A percentile compares a stretch with the other conserved stretches of the same genome.
These are phyloP conservation scores for Solanum sitiens DNA, from an alignment of 257 asterid genomes.

Conservation along the genomic window DNA sequence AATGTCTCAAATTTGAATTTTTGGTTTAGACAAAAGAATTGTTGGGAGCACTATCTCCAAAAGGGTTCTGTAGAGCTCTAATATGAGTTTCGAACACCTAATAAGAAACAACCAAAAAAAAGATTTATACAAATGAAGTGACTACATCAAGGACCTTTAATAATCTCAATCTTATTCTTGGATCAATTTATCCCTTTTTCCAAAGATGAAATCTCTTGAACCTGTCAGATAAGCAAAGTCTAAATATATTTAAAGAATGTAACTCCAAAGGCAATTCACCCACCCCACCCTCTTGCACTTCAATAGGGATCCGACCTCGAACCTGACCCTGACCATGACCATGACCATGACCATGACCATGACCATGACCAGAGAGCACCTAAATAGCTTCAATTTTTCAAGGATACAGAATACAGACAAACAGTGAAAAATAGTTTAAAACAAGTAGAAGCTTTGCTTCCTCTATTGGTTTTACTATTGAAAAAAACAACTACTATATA, in stretches of 20 bases:
- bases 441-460: neutral
- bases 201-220: neutral
- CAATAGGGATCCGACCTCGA: neutral
- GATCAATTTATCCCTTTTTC: neutral
- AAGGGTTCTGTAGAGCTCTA: fast-evolving
- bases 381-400: neutral
- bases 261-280: neutral
- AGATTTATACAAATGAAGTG: neutral
- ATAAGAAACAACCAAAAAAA: too few relatives aligned
- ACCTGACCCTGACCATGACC: neutral
- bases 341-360: neutral
- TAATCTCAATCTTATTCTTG: neutral
- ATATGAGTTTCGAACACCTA: too few relatives aligned
- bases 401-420: neutral
- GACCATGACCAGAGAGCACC: neutral
- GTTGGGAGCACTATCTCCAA: neutral
- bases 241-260: neutral
- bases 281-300: neutral
- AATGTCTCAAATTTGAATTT: fast-evolving
- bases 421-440: neutral
- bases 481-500: neutral
- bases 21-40: fast-evolving
- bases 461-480: neutral
- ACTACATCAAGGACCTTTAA: too few relatives aligned
- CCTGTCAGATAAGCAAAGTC: neutral